These are phyloP conservation scores for Fusarium sp. DNA, from an alignment of 2,329 filamentous ascomycete genomes.

Conservation along the genomic window DNA sequence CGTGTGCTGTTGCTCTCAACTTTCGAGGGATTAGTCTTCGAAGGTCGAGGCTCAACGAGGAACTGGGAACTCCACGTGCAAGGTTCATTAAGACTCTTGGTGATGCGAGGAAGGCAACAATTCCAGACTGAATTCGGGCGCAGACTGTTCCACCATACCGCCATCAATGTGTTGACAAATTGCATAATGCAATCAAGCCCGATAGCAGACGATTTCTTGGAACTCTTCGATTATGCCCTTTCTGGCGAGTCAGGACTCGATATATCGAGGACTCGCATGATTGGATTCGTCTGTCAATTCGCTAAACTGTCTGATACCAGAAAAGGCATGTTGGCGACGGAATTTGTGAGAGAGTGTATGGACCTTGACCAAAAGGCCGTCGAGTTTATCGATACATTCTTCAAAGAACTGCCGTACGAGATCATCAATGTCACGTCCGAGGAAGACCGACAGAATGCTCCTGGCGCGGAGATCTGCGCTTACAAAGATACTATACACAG, in stretches of 20 bases:
- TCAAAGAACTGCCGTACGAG: not conserved
- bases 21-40: not conserved
- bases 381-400: not conserved
- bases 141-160: not conserved
- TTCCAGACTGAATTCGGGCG: not conserved
- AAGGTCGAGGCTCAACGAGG: not conserved
- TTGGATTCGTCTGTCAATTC: not conserved
- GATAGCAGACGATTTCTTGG: not conserved
- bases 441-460: not conserved
- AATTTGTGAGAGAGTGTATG: not conserved
- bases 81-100: not conserved
- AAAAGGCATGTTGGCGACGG: not conserved
- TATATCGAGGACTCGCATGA: not conserved
- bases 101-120: not conserved
- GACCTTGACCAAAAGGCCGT: not conserved
- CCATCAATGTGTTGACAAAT: not conserved
- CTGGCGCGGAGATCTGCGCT: not conserved
- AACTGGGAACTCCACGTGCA: slow-evolving; percentile 2
- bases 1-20: not conserved
- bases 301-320: not conserved
- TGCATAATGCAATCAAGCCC: not conserved
- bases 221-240: not conserved
- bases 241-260: not conserved
- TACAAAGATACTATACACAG: not conserved
- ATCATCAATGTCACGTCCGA: not conserved